Evolutionary conservation across 1,284 basidiomycete genomes (phyloP), one percentile per base, ranked within the genome.

Genomic region (Cutaneotrichosporon sp.): DNA sequence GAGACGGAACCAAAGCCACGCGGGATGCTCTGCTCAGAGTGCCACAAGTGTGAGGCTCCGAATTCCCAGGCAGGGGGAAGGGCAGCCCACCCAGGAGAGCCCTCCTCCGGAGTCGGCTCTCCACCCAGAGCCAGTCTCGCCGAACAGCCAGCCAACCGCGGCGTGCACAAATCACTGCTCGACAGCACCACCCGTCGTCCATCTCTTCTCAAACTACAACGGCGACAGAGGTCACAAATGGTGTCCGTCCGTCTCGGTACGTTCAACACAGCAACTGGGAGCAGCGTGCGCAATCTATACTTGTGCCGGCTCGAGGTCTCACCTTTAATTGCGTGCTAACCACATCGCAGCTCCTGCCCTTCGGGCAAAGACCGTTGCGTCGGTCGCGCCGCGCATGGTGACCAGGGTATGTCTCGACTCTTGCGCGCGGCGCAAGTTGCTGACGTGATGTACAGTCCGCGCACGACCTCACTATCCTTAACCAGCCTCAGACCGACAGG

Each of bases 401-500:
- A 48, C 51, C 39, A 47, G 57, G 49, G 57, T 59, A 33, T 20
- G 57, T 55, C 18, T 14, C 42, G 38, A 15, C 26, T 17, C 23
- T 13, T 34, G 18, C 22, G 37, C 8, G 10, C n/a, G 12, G 23
- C 34, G 36, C 43, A n/a, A 18, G 26, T 30, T 33, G 39, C 46
- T 55, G 22, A 44, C 41, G 34, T 20, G 30, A 30, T 35, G 8
- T 30, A 43, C 59, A 75, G 73, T 66, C 58, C 56, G 67, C 67
- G 17, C 68, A 73, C 62, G 73, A 76, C 55, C 67, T 76, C 21
- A 56, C 65, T 38, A 62, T 73, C 44, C 56, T 65, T 44, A 60
- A 66, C 59, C 60, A 46, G 56, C 56, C 57, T 63, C 56, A 47
- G 55, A 55, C 62, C 33, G 54, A 64, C 50, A 59, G 58, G 18